Evolutionary conservation across 331 rosid species (phyloP).

Genomic region (Pyrus hybrid): DNA sequence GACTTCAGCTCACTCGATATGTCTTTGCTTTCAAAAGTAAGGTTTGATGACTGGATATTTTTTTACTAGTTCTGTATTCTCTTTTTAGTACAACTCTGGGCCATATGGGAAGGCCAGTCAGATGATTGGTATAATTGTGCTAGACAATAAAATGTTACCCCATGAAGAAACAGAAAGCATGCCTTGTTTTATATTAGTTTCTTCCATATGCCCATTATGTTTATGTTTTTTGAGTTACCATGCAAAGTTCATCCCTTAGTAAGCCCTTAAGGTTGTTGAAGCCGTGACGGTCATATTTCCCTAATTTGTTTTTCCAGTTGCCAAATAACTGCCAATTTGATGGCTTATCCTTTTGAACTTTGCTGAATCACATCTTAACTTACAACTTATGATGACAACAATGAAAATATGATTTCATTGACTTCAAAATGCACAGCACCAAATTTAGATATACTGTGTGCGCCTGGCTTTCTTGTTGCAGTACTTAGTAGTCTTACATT

Average conservation of each 20-base stretch:
- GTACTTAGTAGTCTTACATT: constrained; percentile 5
- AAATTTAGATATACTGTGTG: background rate
- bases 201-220: background rate
- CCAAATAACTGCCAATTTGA: background rate
- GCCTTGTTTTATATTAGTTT: background rate
- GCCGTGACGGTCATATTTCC: background rate
- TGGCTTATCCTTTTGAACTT: background rate
- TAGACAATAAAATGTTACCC: background rate
- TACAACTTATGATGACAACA: background rate
- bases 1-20: constrained; percentile 84
- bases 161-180: background rate
- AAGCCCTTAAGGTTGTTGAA: background rate
- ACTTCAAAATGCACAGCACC: background rate
- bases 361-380: background rate
- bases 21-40: constrained; percentile 84
- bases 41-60: constrained; percentile 8
- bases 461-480: constrained; percentile 1
- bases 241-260: background rate
- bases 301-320: background rate
- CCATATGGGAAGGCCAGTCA: background rate
- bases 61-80: background rate
- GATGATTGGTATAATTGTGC: background rate
- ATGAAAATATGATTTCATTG: background rate
- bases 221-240: background rate
- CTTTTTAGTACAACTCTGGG: background rate